These are phyloP conservation scores for Monosporascus cannonballus DNA, from an alignment of 2,329 filamentous ascomycete genomes.

Conservation along the genomic window DNA sequence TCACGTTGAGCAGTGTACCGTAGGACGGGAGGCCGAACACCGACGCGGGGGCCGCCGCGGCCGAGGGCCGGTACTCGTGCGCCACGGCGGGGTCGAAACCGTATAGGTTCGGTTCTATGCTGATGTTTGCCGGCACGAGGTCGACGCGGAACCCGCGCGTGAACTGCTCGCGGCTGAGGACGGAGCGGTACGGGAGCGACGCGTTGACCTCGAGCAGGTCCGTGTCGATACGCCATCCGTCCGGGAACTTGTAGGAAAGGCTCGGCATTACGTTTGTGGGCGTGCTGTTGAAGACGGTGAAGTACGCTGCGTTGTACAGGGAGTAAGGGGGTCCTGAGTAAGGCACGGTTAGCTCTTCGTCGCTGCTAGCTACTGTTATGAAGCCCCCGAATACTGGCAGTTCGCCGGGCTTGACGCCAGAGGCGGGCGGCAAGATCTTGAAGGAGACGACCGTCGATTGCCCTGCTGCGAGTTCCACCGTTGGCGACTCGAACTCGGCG, in stretches of 20 bases:
- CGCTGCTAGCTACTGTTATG: conserved; percentile 10
- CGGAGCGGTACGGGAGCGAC: conserved; percentile 7
- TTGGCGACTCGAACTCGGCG: conserved; percentile 12
- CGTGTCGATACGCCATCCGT: conserved; percentile 3
- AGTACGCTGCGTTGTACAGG: conserved; percentile 13
- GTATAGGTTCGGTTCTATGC: conserved; percentile 10
- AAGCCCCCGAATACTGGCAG: conserved; percentile 20
- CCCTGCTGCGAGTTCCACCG: conserved; percentile 12
- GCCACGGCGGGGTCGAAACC: conserved; percentile 10
- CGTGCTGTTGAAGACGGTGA: conserved; percentile 3
- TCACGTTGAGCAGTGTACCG: conserved; percentile 6
- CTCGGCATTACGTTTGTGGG: conserved; percentile 1
- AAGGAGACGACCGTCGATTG: conserved; percentile 11
- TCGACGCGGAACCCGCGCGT: conserved; percentile 12
- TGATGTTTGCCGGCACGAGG: conserved; percentile 13
- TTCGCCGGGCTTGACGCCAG: conserved; percentile 9
- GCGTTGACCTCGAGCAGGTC: conserved; percentile 7
- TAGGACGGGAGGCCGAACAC: conserved; percentile 7
- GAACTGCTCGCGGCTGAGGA: conserved; percentile 9
- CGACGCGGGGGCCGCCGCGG: not conserved
- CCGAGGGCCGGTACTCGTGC: conserved; percentile 7
- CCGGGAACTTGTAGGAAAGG: conserved; percentile 7
- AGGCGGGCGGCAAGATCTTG: conserved; percentile 10
- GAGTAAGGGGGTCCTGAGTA: conserved; percentile 21
- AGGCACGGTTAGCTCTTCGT: conserved; percentile 14